Evolutionary conservation across 2,329 filamentous ascomycete genomes (phyloP), one percentile per base, ranked within the genome.

Genomic region (Aspergillus pseudoviridinutans): DNA sequence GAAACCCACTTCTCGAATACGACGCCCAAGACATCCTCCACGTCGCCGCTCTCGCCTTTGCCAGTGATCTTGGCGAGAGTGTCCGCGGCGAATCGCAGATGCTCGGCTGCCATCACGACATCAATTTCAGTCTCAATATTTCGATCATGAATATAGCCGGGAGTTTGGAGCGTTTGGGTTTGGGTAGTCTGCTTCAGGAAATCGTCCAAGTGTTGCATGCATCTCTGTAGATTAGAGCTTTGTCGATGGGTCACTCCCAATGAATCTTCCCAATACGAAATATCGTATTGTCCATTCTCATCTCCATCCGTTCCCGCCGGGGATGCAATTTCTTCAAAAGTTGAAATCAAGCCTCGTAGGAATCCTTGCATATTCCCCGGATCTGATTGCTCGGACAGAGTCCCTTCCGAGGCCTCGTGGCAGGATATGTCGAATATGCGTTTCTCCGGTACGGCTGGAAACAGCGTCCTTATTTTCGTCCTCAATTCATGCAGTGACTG

Each of bases 21-120:
- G 24, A 99, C 92, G 0, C 94, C 94, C 49, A 99, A 77, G 7
- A 99, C 91, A 70, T 97, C 94, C 72, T 99, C 93, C 17, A 97
- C 91, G 74, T 97, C 93, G 2, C 92, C 90, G 44, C 84, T 84
- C 66, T 92, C 90, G 0, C 92, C 92, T 55, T 85, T 85, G 0
- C 94, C 94, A 1, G 92, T 97, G 66, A 97, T 96, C 57, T 87
- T 85, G 1, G 91, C 89, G n/a, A 97, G 80, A 61, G 86, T 87
- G 53, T 87, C 84, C 0, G 91, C 92, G 12, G 92, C 92, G 63
- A 85, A 86, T 47, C 94, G 87, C 55, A 99, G 80, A 69, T 92
- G 86, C 74, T 99, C 94, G 0, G 94, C 94, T 10, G 92, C 92
- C 27, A 96, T 82, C 6, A 97, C 93, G 50, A 96, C 87, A 69